These are phyloP conservation scores for Fusarium gaditjirri DNA, from an alignment of 2,329 filamentous ascomycete genomes.

Conservation along the genomic window DNA sequence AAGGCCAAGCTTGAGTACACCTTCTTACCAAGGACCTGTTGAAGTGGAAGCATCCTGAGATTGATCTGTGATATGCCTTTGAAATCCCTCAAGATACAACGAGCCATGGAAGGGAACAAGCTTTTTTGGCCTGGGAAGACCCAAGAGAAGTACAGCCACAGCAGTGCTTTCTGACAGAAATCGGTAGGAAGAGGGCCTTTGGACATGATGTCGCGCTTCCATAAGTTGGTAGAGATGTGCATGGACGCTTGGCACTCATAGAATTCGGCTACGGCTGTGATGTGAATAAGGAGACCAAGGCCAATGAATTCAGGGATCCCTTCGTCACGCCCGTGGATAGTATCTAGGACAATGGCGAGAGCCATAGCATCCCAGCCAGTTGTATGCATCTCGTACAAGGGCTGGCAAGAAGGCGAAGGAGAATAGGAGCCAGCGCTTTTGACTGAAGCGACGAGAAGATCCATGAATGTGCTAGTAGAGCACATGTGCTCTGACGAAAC, in stretches of 20 bases:
- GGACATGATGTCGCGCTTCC: accelerated
- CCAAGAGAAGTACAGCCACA: neutral
- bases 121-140: too few relatives aligned
- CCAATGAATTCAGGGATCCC: neutral
- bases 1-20: too few relatives aligned
- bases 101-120: too few relatives aligned
- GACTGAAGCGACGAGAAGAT: neutral
- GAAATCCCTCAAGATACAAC: too few relatives aligned
- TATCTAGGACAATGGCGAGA: neutral
- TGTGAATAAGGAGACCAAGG: neutral
- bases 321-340: neutral
- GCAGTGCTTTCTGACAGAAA: neutral
- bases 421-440: neutral
- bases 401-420: neutral
- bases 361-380: conserved; percentile 1
- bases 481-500: accelerated
- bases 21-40: too few relatives aligned
- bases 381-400: neutral
- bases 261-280: conserved; percentile 11
- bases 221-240: neutral
- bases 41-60: too few relatives aligned
- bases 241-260: neutral
- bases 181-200: neutral
- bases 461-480: neutral
- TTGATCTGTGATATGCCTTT: too few relatives aligned